Base-by-base conservation (phyloP, 352 stramenopile species). In the Phytophthora ramorum region DNA sequence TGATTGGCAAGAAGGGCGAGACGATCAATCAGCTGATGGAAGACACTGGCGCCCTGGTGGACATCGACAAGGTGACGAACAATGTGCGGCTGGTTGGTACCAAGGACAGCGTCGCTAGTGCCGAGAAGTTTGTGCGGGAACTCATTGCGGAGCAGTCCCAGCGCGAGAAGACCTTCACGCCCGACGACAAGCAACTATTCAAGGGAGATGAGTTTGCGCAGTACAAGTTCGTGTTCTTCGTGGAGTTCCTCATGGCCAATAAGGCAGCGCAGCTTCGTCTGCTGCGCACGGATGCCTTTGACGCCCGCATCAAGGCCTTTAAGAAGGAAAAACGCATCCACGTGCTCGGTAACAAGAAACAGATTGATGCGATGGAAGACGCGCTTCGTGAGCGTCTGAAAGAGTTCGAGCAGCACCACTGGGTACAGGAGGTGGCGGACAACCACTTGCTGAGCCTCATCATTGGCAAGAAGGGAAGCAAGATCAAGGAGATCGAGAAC, bases 11-110 rank as follows among this genome's bases (percentile, higher is more conserved):
- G 73, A 94, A 94, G 52, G 86, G 86, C 38, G 86, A 94, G 71
- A 89, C 83, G 2, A 92, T 94, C 60, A 92, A 90, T 58, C 82
- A 92, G 63, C 63, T 92, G 44, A 94, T 94, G 86, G 81, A 91
- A 54, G 81, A 94, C 63, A 89, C 86, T 4, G 86, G 79, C 14
- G 79, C 74, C 14, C 67, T 92, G 8, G 70, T 94, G 22, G 82
- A 92, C 64, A 94, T 94, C 61, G 86, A 94, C 70, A 89, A 88
- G 67, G 74, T 92, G 30, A 78, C 79, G 13, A 92, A 92, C 71
- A 73, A 76, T 50, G 80, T 94, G 52, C 71, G 73, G 10, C 71
- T 92, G 22, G 82, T 84, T 16, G 86, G 86, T 38, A 77, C 80
- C 0, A 78, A 83, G 46, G 79, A 86, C 34, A 91, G 70, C 50